These are phyloP conservation scores for Myxozyma sirexii DNA, from an alignment of 805 yeast species.

Conservation along the genomic window DNA sequence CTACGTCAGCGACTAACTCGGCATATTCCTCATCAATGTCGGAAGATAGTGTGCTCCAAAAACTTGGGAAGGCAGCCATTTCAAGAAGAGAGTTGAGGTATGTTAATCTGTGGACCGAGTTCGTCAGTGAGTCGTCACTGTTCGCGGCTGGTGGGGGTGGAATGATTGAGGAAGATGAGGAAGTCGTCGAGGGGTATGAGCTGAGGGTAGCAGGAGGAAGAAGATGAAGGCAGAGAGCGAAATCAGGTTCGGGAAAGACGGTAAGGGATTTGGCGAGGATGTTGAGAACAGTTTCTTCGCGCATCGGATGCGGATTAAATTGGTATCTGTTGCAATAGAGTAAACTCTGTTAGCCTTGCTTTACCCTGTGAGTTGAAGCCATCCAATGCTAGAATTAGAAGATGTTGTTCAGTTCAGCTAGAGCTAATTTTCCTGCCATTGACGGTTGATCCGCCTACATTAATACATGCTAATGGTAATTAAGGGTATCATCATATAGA, in stretches of 20 bases:
- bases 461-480: slow-evolving; percentile 32
- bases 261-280: slow-evolving; percentile 49
- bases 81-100: slow-evolving; percentile 40
- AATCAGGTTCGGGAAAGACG: slow-evolving; percentile 49
- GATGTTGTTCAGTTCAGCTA: slow-evolving; percentile 22
- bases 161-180: slow-evolving; percentile 26
- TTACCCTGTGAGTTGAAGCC: no score
- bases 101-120: slow-evolving; percentile 35
- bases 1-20: slow-evolving; percentile 42
- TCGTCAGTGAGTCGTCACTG: slow-evolving; percentile 23
- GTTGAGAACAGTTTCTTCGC: slow-evolving; percentile 41
- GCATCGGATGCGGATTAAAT: slow-evolving; percentile 40
- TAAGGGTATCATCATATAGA: slow-evolving; percentile 25
- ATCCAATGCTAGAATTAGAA: background rate
- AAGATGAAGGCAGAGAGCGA: slow-evolving; percentile 50
- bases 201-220: slow-evolving; percentile 47
- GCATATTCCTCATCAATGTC: slow-evolving; percentile 42
- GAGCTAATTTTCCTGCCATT: slow-evolving; percentile 34
- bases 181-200: slow-evolving; percentile 6
- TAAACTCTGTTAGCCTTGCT: background rate
- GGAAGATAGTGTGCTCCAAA: slow-evolving; percentile 41
- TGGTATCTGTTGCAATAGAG: slow-evolving; percentile 36
- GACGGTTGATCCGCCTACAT: slow-evolving; percentile 30
- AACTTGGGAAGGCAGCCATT: slow-evolving; percentile 40
- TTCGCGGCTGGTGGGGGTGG: slow-evolving; percentile 25